Conservation (phyloP, 352 stramenopile genomes). For the Aphanomyces invadans region DNA sequence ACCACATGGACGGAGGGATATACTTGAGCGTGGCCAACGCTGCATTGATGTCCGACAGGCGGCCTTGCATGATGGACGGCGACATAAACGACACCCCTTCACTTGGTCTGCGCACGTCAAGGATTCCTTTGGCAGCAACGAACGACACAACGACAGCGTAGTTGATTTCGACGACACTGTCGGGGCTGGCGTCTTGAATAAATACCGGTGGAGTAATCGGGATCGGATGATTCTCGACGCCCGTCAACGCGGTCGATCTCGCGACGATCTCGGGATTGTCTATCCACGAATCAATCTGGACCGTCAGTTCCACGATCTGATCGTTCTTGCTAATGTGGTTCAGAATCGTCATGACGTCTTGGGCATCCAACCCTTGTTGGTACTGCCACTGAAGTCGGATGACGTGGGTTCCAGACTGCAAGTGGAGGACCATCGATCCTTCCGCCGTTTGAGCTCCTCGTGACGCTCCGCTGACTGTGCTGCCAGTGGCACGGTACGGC, state of each 20-base stretch:
- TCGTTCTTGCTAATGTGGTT: neutral
- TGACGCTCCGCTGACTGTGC: neutral
- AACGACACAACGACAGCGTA: neutral
- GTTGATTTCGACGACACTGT: neutral
- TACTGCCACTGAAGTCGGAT: constrained; percentile 21
- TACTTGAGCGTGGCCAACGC: constrained; percentile 1
- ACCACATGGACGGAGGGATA: constrained; percentile 2
- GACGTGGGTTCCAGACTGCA: constrained; percentile 11
- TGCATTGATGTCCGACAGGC: neutral
- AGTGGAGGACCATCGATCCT: neutral
- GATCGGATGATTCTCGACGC: neutral
- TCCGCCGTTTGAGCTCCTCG: neutral
- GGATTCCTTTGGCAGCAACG: neutral
- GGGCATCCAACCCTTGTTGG: constrained; percentile 6
- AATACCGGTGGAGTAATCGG: neutral
- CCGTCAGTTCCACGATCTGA: neutral
- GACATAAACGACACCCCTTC: neutral
- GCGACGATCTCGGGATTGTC: neutral
- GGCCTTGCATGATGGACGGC: neutral
- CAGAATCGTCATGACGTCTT: constrained; percentile 18
- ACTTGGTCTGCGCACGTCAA: neutral
- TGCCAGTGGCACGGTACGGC: constrained; percentile 1
- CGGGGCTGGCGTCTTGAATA: neutral
- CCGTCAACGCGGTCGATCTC: neutral
- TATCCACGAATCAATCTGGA: constrained; percentile 19